A percentile compares a stretch with the other conserved stretches of the same genome.
Conservation (phyloP, 2,329 filamentous ascomycete genomes). For the Cytospora chrysosperma region DNA sequence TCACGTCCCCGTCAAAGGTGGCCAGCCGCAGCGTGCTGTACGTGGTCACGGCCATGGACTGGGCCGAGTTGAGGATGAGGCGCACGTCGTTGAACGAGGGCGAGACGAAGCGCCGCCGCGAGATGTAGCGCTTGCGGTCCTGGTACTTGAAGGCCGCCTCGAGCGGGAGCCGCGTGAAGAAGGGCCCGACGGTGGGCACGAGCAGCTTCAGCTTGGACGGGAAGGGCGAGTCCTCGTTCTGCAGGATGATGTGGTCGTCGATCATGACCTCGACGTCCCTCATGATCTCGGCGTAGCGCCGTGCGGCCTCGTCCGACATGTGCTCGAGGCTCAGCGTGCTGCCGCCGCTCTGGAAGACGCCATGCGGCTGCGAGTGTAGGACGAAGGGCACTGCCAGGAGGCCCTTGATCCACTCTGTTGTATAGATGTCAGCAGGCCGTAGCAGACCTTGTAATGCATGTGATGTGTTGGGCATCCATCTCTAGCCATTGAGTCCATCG, state of each 20-base stretch:
- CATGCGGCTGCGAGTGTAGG: constrained; percentile 90
- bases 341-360: constrained; percentile 62
- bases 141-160: constrained; percentile 91
- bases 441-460: too few species aligned
- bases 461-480: not conserved
- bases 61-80: constrained; percentile 89
- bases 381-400: constrained; percentile 94
- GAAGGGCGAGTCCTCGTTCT: constrained; percentile 58
- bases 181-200: constrained; percentile 86
- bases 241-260: constrained; percentile 63
- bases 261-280: constrained; percentile 89
- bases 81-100: constrained; percentile 97
- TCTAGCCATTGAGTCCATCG: not conserved
- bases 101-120: constrained; percentile 85
- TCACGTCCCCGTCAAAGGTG: constrained; percentile 97
- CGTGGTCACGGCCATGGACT: constrained; percentile 85
- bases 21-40: constrained; percentile 74
- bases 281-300: constrained; percentile 93
- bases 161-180: constrained; percentile 85
- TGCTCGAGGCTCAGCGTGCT: constrained; percentile 60
- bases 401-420: constrained; percentile 89
- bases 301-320: constrained; percentile 78
- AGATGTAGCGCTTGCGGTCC: constrained; percentile 82
- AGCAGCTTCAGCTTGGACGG: constrained; percentile 91
- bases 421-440: constrained; percentile 4